These are phyloP conservation scores for Penicillium roqueforti DNA, from an alignment of 495 filamentous ascomycete genomes.

Conservation along the genomic window DNA sequence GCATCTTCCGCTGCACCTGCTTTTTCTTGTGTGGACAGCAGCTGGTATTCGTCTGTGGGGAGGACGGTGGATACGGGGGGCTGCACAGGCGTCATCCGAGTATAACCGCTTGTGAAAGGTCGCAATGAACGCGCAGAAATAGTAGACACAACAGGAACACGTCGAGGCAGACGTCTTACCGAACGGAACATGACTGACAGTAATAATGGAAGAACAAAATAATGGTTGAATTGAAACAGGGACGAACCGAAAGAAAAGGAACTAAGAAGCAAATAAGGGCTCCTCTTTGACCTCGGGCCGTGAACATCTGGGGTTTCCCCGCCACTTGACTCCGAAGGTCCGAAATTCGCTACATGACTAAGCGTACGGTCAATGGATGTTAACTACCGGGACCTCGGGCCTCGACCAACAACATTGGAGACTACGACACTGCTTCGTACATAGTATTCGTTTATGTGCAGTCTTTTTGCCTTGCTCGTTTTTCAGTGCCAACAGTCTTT, in stretches of 20 bases:
- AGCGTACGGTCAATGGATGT: too few relatives aligned
- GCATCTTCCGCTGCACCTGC: slow-evolving; percentile 74
- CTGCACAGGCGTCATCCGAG: slow-evolving; percentile 47
- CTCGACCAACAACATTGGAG: too few relatives aligned
- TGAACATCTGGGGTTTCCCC: slow-evolving; percentile 15
- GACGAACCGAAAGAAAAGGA: background rate
- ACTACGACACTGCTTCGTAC: background rate
- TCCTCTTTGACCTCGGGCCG: slow-evolving; percentile 18
- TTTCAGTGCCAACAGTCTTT: background rate
- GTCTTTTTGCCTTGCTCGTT: background rate
- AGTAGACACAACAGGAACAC: slow-evolving; percentile 17
- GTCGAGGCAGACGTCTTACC: slow-evolving; percentile 37
- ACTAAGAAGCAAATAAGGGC: background rate
- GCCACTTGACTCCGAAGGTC: slow-evolving; percentile 7
- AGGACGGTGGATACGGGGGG: slow-evolving; percentile 55
- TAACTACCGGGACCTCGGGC: too few relatives aligned
- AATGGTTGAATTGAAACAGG: background rate
- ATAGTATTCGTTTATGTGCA: background rate
- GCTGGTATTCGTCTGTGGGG: slow-evolving; percentile 71
- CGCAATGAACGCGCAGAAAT: slow-evolving; percentile 30
- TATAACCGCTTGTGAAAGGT: slow-evolving; percentile 42
- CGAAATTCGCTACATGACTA: slow-evolving; percentile 3
- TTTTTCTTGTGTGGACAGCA: slow-evolving; percentile 69
- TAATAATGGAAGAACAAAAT: background rate
- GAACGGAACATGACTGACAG: slow-evolving; percentile 33